Base-by-base conservation (phyloP, 2,329 filamentous ascomycete species). In the Scedosporium aurantiacum region DNA sequence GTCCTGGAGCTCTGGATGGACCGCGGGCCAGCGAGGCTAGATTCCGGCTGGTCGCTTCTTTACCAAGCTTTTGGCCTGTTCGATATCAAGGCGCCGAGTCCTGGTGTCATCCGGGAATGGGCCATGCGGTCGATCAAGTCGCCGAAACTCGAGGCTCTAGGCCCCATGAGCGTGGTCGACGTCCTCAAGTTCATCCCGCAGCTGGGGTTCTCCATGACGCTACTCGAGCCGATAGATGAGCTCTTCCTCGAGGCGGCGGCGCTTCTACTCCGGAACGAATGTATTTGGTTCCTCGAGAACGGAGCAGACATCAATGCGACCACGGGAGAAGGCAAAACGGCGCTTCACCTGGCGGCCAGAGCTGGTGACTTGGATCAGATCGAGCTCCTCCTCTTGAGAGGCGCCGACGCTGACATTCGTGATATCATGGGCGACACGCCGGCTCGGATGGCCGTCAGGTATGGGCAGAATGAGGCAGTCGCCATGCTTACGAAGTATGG, bases 1-100 rank as follows among this genome's bases (percentile, higher is more conserved):
- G 37, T 47, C n/a, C 21, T 61, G n/a, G 60, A 57, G 7, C 52
- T 61, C 3, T 61, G 60, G 60, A 56, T 61, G 50, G 60, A 61
- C n/a, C 52, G 60, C 18, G 60, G 60, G 2, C 41, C 60, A 4
- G 32, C 45, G 37, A 28, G 40, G 50, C 2, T 57, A 18, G 50
- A 43, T 16, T 61, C 52, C 3, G 50, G 32, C 3, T 61, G 60
- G 60, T 57, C 60, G 18, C 37, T 61, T 7, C 52, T 61, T 12
- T 61, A 61, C 52, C 50, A 57, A 14, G 60, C 60, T 6, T 61
- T 61, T 27, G 52, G 52, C 1, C 28, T 50, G 10, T 57, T 57
- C 16, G 60, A 40, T 8, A 41, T 41, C n/a, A 40, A 28, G 5
- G 52, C 43, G 37, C 50, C 60, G 52, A n/a, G 21, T 18, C 52